phyloP scores from a whole-genome alignment of 2,329 filamentous ascomycete genomes.

The Pyrenophora teres region DNA sequence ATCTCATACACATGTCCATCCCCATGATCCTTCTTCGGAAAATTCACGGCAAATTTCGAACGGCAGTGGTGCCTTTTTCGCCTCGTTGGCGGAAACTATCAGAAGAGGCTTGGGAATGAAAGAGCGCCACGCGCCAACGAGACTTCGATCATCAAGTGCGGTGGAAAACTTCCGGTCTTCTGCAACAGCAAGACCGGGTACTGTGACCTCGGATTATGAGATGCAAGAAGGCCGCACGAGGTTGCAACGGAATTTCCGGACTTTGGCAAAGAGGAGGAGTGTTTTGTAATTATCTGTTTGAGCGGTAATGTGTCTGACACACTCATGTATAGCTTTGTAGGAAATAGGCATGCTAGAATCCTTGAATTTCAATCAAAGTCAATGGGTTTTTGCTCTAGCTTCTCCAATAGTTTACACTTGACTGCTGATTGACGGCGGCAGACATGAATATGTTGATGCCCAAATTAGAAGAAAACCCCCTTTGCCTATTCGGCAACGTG shows the following conservation, averaged over 20 bases:
- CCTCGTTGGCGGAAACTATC: conserved; percentile 10
- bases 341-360: too few species aligned
- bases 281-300: conserved; percentile 30
- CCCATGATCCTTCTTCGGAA: conserved; percentile 7
- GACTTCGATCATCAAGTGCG: conserved; percentile 28
- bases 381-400: too few species aligned
- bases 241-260: conserved; percentile 40
- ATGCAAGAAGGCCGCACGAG: conserved; percentile 44
- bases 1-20: conserved; percentile 16
- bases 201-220: conserved; percentile 35
- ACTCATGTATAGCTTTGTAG: too few species aligned
- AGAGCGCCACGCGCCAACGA: conserved; percentile 10
- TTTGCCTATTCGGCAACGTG: too few species aligned
- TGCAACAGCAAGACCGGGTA: conserved; percentile 24
- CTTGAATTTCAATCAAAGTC: too few species aligned
- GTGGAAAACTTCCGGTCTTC: conserved; percentile 15
- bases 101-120: conserved; percentile 18
- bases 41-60: background rate
- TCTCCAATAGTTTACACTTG: too few species aligned
- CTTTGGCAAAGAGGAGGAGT: conserved; percentile 46
- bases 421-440: too few species aligned
- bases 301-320: background rate
- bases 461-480: too few species aligned
- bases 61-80: background rate
- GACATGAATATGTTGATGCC: too few species aligned